Evolutionary conservation across 2,329 filamentous ascomycete species (phyloP), one percentile per base, ranked within the genome.

Genomic region (Exserohilum turcica): DNA sequence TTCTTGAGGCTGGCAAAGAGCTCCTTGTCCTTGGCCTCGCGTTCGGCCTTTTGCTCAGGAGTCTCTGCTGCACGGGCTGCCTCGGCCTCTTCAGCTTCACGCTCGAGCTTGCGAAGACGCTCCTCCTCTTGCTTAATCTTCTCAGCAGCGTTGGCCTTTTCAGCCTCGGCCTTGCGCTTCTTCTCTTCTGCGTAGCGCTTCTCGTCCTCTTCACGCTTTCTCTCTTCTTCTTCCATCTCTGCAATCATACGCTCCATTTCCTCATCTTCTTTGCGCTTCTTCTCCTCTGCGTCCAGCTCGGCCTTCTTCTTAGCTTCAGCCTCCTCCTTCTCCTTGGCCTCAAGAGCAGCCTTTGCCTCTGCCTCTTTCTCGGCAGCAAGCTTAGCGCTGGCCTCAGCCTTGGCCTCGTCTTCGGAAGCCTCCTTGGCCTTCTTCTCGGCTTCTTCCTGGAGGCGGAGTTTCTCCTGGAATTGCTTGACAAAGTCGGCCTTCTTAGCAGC

Each of bases 151-250:
- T 80, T 76, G 57, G 85, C 83, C 68, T 83, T 82, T 49, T 79
- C 80, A 71, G 86, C 86, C 57, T 82, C 82, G 73, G 86, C 64
- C 49, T 75, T 81, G 39, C 82, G 82, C 64, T 82, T 83, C 77
- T 87, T 88, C 74, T 91, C 88, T 70, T 91, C 89, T 1, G 89
- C 77, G 55, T 84, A 85, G 38, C 60, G 66, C 88, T 87, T 81
- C 86, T 88, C 76, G 89, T 88, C 82, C 71, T 91, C 89, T 57
- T 87, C 83, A 53, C 78, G 76, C 56, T 72, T 73, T 7, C 64
- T 66, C 59, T 77, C 75, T n/a, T 66, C 63, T 12, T 61, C 76
- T 57, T 80, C 78, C 78, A 80, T 79, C 74, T 92, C 89, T 16
- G 83, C 84, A 54, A 92, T 83, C 75, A 87, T 88, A 52, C 81